Percentiles rank a stretch among this genome's conserved stretches.
These are phyloP conservation scores for Sporisorium exsertum DNA, from an alignment of 1,284 basidiomycete genomes.

Conservation along the genomic window DNA sequence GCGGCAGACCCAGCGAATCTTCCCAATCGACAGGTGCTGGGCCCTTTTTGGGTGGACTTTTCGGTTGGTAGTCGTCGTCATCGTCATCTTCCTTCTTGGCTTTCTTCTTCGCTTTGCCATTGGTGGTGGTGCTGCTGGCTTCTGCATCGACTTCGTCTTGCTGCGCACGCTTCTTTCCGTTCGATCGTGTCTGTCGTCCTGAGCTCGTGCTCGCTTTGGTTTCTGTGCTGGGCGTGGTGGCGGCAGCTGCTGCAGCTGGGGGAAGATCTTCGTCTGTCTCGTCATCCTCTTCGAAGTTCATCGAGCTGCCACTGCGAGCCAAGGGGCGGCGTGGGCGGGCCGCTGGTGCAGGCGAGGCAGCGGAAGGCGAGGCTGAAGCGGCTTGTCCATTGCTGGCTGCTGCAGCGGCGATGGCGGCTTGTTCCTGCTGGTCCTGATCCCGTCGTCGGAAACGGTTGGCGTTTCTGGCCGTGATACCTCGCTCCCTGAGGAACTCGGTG, in stretches of 20 bases:
- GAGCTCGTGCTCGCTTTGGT: constrained; percentile 49
- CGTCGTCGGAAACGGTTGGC: constrained; percentile 72
- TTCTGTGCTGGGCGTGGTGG: constrained; percentile 29
- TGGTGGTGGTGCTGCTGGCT: constrained; percentile 72
- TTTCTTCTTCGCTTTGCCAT: constrained; percentile 71
- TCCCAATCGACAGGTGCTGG: constrained; percentile 75
- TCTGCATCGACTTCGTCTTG: constrained; percentile 51
- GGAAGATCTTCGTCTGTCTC: constrained; percentile 76
- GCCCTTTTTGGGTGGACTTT: constrained; percentile 71
- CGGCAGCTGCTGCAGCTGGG: constrained; percentile 63
- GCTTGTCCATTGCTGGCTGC: constrained; percentile 40
- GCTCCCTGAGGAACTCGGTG: constrained; percentile 87
- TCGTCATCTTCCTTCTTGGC: constrained; percentile 38
- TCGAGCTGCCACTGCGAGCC: constrained; percentile 41
- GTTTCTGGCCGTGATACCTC: constrained; percentile 80
- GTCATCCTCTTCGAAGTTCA: constrained; percentile 73
- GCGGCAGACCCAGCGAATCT: constrained; percentile 54
- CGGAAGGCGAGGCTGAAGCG: constrained; percentile 16
- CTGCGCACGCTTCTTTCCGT: constrained; percentile 29
- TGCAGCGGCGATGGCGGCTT: constrained; percentile 71
- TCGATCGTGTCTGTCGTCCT: constrained; percentile 68
- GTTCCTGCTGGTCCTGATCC: constrained; percentile 55
- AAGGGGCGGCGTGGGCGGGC: constrained; percentile 23
- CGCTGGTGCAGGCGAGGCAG: constrained; percentile 11
- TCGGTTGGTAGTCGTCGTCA: constrained; percentile 71